A percentile compares a stretch with the other conserved stretches of the same genome.
phyloP scores from a whole-genome alignment of 768 basidiomycete species.

The Amanita muscaria region DNA sequence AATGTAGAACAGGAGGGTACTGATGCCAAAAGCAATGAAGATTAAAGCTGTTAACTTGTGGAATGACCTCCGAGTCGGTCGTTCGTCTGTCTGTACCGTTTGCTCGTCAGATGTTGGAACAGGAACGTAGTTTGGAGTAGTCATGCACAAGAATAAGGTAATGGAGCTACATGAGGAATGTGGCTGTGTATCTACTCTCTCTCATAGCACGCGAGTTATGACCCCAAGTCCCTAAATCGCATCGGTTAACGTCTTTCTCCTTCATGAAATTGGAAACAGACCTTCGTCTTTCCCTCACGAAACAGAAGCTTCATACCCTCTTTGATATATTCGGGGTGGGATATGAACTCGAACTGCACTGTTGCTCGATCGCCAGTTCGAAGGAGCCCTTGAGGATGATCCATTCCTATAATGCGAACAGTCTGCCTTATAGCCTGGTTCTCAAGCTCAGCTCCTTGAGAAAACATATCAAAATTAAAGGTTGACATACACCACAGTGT shows the following conservation, averaged over 20 bases:
- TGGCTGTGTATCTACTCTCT: constrained; percentile 12
- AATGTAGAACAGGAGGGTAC: background rate
- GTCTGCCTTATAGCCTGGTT: constrained; percentile 84
- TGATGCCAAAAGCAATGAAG: background rate
- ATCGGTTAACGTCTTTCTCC: constrained; percentile 6
- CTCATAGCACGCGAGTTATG: constrained; percentile 56
- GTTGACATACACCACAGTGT: constrained; percentile 68
- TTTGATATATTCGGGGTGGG: constrained; percentile 86
- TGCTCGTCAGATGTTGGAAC: background rate
- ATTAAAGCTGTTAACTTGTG: background rate
- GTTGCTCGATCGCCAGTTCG: constrained; percentile 93
- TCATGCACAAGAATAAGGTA: constrained; percentile 1
- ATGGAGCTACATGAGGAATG: background rate
- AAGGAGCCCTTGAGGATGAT: constrained; percentile 80
- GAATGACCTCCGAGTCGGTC: background rate
- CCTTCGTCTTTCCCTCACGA: constrained; percentile 94
- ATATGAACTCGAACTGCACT: constrained; percentile 92
- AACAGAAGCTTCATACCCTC: constrained; percentile 91
- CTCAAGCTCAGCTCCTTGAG: background rate
- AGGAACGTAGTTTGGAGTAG: background rate
- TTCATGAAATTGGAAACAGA: constrained; percentile 20
- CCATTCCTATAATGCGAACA: constrained; percentile 83
- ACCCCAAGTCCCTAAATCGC: constrained; percentile 61
- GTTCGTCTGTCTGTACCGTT: background rate
- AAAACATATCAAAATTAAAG: background rate